phyloP scores from a whole-genome alignment of 805 yeast species.

The Cyberlindnera xylosilytica region DNA sequence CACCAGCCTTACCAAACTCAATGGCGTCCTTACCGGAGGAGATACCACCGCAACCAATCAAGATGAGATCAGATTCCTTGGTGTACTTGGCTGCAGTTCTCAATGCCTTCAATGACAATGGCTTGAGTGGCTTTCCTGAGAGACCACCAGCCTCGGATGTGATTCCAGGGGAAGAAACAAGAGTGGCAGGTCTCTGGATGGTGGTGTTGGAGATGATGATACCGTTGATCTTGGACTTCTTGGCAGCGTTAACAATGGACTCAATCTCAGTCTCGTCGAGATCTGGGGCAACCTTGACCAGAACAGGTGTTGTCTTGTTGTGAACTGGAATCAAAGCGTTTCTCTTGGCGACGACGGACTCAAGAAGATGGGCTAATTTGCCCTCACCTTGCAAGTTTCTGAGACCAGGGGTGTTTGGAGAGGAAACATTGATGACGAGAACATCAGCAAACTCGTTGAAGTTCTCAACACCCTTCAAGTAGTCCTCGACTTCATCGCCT shows the following conservation, averaged over 20 bases:
- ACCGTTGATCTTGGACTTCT: slow-evolving; percentile 78
- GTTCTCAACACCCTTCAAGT: slow-evolving; percentile 75
- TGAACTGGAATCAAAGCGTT: slow-evolving; percentile 43
- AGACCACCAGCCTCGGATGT: slow-evolving; percentile 76
- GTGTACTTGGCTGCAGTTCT: slow-evolving; percentile 69
- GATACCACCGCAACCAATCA: slow-evolving; percentile 95
- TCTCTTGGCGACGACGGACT: slow-evolving; percentile 68
- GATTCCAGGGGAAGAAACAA: slow-evolving; percentile 49
- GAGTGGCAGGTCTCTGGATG: slow-evolving; percentile 67
- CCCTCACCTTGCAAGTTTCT: slow-evolving; percentile 79
- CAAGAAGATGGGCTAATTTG: slow-evolving; percentile 65
- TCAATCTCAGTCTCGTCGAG: slow-evolving; percentile 74
- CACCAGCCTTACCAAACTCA: slow-evolving; percentile 92
- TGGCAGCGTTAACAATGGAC: slow-evolving; percentile 80
- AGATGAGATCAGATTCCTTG: slow-evolving; percentile 66
- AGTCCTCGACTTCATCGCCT: slow-evolving; percentile 88
- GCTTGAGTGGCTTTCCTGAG: slow-evolving; percentile 90
- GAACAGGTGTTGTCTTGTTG: slow-evolving; percentile 63
- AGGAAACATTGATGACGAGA: slow-evolving; percentile 84
- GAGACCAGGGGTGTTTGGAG: slow-evolving; percentile 95
- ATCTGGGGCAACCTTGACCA: slow-evolving; percentile 95
- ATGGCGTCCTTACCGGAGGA: slow-evolving; percentile 83
- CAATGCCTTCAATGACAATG: slow-evolving; percentile 69
- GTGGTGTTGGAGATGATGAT: slow-evolving; percentile 93
- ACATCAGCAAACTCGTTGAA: slow-evolving; percentile 87